phyloP scores from a whole-genome alignment of 2,329 filamentous ascomycete genomes.

The Fusarium tanahbumbuense region DNA sequence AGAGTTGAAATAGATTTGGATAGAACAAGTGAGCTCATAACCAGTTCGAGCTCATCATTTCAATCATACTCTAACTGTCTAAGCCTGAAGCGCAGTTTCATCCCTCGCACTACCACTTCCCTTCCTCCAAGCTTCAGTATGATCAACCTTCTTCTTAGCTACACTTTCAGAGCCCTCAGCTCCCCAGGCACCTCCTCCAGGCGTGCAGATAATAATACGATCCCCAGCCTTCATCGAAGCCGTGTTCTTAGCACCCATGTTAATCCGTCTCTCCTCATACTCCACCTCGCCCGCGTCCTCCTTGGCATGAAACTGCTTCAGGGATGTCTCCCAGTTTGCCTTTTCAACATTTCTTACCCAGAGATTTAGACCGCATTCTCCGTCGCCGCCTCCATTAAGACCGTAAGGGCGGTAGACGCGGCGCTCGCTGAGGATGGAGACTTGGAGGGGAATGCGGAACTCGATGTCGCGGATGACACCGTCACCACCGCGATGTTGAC shows the following conservation, averaged over 20 bases:
- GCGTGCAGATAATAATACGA: slow-evolving; percentile 80
- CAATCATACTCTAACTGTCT: background rate
- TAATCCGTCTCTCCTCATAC: slow-evolving; percentile 72
- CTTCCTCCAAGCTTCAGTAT: slow-evolving; percentile 63
- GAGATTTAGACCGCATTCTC: slow-evolving; percentile 81
- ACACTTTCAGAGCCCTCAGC: slow-evolving; percentile 67
- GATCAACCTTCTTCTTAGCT: slow-evolving; percentile 64
- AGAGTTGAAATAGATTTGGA: background rate
- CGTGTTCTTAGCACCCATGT: slow-evolving; percentile 83
- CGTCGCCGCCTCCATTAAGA: slow-evolving; percentile 84
- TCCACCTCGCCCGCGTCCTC: slow-evolving; percentile 53
- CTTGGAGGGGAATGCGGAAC: slow-evolving; percentile 80
- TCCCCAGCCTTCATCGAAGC: slow-evolving; percentile 81
- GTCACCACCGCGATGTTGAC: slow-evolving; percentile 76
- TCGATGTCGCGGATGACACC: slow-evolving; percentile 83
- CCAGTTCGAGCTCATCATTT: background rate
- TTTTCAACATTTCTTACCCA: slow-evolving; percentile 83
- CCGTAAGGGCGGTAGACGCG: slow-evolving; percentile 79
- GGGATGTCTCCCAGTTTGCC: slow-evolving; percentile 60
- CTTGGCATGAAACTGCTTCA: slow-evolving; percentile 53
- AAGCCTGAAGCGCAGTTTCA: slow-evolving; percentile 69
- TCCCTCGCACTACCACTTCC: slow-evolving; percentile 69
- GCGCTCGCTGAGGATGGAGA: slow-evolving; percentile 80
- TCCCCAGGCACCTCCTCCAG: slow-evolving; percentile 84
- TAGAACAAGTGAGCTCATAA: background rate